Evolutionary conservation across 768 basidiomycete species (phyloP).

Genomic region (Amanita jacksonii): DNA sequence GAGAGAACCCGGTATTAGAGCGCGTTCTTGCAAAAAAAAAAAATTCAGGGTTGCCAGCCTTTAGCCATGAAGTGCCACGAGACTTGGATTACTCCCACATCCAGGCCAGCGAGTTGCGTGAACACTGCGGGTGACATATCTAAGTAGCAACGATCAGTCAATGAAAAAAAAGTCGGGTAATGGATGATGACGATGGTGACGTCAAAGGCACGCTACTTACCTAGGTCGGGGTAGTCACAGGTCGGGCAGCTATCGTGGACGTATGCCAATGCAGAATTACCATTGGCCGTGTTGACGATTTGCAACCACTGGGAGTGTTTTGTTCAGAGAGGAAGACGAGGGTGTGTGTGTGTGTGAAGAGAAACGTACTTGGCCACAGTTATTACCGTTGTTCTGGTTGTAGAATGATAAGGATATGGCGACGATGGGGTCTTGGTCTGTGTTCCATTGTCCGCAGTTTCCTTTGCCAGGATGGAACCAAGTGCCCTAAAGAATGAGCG

Average conservation of each 20-base stretch:
- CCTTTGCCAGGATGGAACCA: conserved; percentile 24
- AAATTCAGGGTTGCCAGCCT: conserved; percentile 33
- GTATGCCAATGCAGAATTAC: conserved; percentile 36
- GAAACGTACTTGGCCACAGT: conserved; percentile 52
- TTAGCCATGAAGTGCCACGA: conserved; percentile 51
- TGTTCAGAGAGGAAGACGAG: conserved; percentile 9
- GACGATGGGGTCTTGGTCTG: conserved; percentile 43
- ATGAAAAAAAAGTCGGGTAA: conserved; percentile 3
- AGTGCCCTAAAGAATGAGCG: not conserved
- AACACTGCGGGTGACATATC: conserved; percentile 64
- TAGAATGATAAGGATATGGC: conserved; percentile 52
- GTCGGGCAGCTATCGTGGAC: conserved; percentile 50
- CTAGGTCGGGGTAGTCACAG: conserved; percentile 45
- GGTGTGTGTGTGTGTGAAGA: not conserved
- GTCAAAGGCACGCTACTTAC: too few species aligned
- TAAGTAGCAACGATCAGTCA: conserved; percentile 17
- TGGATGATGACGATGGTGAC: too few species aligned
- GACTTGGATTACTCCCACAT: conserved; percentile 41
- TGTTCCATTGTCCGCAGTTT: conserved; percentile 52
- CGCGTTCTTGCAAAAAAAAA: too few species aligned
- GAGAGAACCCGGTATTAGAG: too few species aligned
- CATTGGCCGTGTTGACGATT: conserved; percentile 51
- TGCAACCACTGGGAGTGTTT: conserved; percentile 37
- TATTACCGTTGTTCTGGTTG: conserved; percentile 34
- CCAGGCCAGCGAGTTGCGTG: conserved; percentile 36